Evolutionary conservation across 352 stramenopile genomes (phyloP), one percentile per base, ranked within the genome.

Genomic region (Pythium monospermum): DNA sequence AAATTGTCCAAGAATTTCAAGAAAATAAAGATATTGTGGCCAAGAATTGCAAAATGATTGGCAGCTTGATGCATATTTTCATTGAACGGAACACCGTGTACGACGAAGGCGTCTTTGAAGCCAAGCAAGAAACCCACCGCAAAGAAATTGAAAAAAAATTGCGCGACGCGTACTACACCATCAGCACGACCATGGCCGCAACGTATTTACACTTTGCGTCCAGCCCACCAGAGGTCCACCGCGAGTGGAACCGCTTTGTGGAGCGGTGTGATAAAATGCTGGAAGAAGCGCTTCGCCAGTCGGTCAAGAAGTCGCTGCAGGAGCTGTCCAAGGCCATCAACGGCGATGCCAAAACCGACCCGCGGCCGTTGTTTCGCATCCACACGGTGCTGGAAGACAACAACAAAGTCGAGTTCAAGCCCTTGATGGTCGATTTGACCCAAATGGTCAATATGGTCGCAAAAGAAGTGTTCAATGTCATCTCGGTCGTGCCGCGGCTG

Each of bases 401-500:
- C 46, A 64, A 64, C 37, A 86, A 85, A 41, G 88, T 98, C 18
- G 90, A 97, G 59, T 98, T 97, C 61, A 87, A 89, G 38, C 94
- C 94, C 6, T 87, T 94, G 33, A 97, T 98, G 85, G 77, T 93
- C 3, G 87, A 97, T 48, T 68, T 98, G 1, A 97, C 89, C 1
- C 88, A 97, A 50, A 96, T 96, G 69, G 89, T 98, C 13, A 98
- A 97, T 64, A 91, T 73, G 8, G 85, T 98, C 6, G 86, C 89
- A 2, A 98, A 98, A 61, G 86, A 98, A 53, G 83, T 98, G n/a
- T 97, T 98, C 59, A 94, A 84, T 28, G 83, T 93, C 18, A 92
- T 98, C 45, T 94, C 75, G 10, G 87, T 96, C 10, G 87, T 98
- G 4, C 90, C 91, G 6, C 75, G 92, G 1, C 69, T 98, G 11